Evolutionary conservation across 2,329 filamentous ascomycete species (phyloP), one percentile per base, ranked within the genome.

Genomic region (Stagonosporopsis chrysanthemi): DNA sequence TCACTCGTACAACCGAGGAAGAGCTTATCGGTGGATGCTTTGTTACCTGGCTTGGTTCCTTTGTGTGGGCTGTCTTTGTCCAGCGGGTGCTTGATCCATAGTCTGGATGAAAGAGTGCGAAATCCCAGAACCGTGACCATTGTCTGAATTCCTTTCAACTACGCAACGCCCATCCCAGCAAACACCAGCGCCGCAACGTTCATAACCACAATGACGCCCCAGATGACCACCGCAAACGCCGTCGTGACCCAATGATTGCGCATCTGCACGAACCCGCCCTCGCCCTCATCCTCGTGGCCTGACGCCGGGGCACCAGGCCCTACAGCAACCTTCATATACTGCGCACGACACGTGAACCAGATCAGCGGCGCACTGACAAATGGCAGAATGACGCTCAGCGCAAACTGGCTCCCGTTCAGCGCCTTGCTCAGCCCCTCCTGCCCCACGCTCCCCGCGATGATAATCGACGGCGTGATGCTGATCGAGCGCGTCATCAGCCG

Each of bases 301-400:
- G 39, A 3, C 6, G 38, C 53, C 19, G 35, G 45, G 7, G 45
- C 15, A 7, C 44, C 19, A 35, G 48, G 39, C 11, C 39, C 29
- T 15, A 82, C 77, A 54, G 77, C 74, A 6, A 91, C 89, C 8
- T 86, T 90, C 92, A 96, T 96, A 76, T 89, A 95, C 69, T 86
- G 86, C 64, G 87, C 85, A 40, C 88, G 83, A 66, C 89, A 91
- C 0, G 92, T 96, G 68, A 96, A 96, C 77, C 90, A 96, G 53
- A 96, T 89, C 29, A 96, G 79, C 1, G 92, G 92, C 1, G 91
- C 90, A 1, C 86, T 87, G n/a, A 94, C 86, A 70, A 96, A 93
- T 0, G 92, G 92, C 48, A 96, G 74, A 12, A 92, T 90, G 11
- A 93, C 84, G 66, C 88, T 91, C 14, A 96, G 81, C 0, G 86